Base-by-base conservation (phyloP, 1,284 basidiomycete genomes). In the Phlebopus sp. region DNA sequence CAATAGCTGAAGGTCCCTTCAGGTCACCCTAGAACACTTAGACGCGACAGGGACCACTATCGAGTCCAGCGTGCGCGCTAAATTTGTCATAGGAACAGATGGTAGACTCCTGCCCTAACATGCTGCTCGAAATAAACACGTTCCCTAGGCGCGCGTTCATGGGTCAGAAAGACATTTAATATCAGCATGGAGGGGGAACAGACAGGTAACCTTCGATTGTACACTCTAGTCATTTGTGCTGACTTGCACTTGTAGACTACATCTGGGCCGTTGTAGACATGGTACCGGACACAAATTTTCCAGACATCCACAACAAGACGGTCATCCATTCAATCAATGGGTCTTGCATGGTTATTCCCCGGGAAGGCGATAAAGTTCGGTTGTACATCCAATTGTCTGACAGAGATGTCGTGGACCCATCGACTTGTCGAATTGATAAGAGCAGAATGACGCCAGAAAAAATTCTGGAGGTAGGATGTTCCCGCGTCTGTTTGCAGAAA, bases 231-330 rank as follows among this genome's bases (percentile, higher is more conserved):
- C 6, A 38, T 40, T 18, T 41, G n/a, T 14, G 13, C 18, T 21
- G n/a, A 21, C 32, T 23, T 41, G 13, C 4, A 19, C 21, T 30
- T 18, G 23, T 49, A 67, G 79, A 88, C 51, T 83, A 76, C 52
- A 76, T 87, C 31, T 90, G 86, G 86, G 86, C 86, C 13, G 86
- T 89, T 11, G 69, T 88, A 19, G 85, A 89, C 64, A 73, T 83
- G 53, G 59, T 79, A 9, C 82, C 82, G 1, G 72, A 78, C n/a
- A 87, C 85, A 17, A 73, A 90, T 63, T 86, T 91, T 60, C 88
- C 90, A 0, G 88, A 92, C 63, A 82, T 87, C 51, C 80, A 89
- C 32, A 84, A 81, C 55, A 74, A 73, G 54, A 74, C 73, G 39
- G 84, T 60, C 3, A 70, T 78, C 19, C 84, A 86, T 61, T 84